Evolutionary conservation across 2,329 filamentous ascomycete species (phyloP), one percentile per base, ranked within the genome.

Genomic region (Neoascochyta sp.): DNA sequence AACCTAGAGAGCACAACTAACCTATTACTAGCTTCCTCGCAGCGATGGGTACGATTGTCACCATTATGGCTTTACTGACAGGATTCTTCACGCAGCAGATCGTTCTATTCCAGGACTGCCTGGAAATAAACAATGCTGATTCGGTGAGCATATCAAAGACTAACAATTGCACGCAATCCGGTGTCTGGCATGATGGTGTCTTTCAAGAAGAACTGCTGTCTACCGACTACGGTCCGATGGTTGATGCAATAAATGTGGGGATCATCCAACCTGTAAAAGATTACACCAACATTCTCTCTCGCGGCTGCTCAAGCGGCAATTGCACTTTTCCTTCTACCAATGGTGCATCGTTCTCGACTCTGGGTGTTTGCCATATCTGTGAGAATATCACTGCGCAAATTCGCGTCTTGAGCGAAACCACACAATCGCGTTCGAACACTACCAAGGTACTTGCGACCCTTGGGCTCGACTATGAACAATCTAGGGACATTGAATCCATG

Each of bases 11-110:
- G n/a, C n/a, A n/a, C n/a, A n/a, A n/a, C n/a, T n/a, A n/a, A n/a
- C n/a, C n/a, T n/a, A n/a, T n/a, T n/a, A 19, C 18, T 10, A 36
- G 37, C 16, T 39, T 22, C 3, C 21, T 43, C 10, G 40, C 36
- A 4, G 27, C 36, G 2, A 16, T 43, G 21, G 36, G 33, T 8
- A 30, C 40, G 10, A 18, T 32, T 10, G 9, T 34, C 3, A 40
- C 36, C 9, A 27, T 43, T 1, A 27, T 37, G 22, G 27, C 33
- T 1, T 28, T 33, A 0, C 20, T 38, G 8, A 40, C 34, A 1
- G 36, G 33, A 8, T 37, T 37, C 15, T 36, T 33, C 11, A 25
- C 29, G 6, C 40, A 40, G 17, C 40, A 43, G 20, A 29, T 40
- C 10, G 15, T 43, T 8, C 19, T 34, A 18, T 40, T 40, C 21